Evolutionary conservation across 129 eudicot species (phyloP).

Genomic region (Pseudognaphalium luteoalbum): DNA sequence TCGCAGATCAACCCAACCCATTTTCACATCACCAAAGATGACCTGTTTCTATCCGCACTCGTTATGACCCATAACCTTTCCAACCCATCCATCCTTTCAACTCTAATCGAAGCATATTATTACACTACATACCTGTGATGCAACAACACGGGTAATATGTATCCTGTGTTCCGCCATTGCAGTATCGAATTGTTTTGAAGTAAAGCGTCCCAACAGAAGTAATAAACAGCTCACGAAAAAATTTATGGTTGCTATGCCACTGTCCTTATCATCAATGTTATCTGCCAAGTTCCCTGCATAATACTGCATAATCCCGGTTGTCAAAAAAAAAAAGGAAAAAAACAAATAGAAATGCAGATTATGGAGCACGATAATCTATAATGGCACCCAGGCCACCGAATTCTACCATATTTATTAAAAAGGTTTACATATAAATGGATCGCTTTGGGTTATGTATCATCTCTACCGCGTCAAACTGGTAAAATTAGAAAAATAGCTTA

Average conservation of each 20-base stretch:
- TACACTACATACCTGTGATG: constrained; percentile 64
- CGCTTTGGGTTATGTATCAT: neutral
- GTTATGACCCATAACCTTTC: neutral
- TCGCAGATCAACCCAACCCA: neutral
- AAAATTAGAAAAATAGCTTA: neutral
- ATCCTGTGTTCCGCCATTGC: constrained; percentile 56
- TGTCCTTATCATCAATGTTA: constrained; percentile 39
- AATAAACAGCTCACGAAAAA: constrained; percentile 81
- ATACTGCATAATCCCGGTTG: constrained; percentile 44
- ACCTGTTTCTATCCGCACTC: neutral
- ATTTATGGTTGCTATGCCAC: constrained; percentile 63
- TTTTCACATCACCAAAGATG: neutral
- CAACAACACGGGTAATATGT: constrained; percentile 55
- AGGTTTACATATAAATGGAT: neutral
- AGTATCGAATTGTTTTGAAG: constrained; percentile 59
- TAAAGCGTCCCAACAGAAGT: constrained; percentile 75
- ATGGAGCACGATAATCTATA: constrained; percentile 2
- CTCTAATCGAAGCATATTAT: neutral
- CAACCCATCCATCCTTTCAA: neutral
- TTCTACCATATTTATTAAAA: neutral
- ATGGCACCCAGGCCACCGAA: constrained; percentile 9
- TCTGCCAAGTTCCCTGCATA: constrained; percentile 65
- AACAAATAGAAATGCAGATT: constrained; percentile 6
- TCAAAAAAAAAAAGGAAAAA: constrained; percentile 17
- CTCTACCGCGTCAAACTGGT: neutral